phyloP scores from a whole-genome alignment of 176 grass and related monocot genomes.

The Oryza australiensis region DNA sequence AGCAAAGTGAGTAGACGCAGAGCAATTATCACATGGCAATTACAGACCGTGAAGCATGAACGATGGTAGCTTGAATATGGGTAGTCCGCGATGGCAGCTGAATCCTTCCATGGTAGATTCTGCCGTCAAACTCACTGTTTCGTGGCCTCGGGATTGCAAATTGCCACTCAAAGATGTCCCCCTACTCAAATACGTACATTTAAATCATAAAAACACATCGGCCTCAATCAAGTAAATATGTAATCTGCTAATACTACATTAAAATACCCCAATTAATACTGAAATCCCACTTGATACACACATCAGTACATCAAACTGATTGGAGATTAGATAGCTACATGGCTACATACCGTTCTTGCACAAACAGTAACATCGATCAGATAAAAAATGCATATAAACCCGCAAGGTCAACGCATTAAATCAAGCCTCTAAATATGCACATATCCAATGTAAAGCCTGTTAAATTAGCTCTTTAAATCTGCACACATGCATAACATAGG shows the following conservation, averaged over 20 bases:
- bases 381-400: neutral
- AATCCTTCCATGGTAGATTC: conserved; percentile 95
- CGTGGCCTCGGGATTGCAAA: conserved; percentile 87
- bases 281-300: neutral
- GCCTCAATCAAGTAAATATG: neutral
- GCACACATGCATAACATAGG: too few relatives aligned
- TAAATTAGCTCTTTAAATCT: too few relatives aligned
- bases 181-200: conserved; percentile 39
- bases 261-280: neutral
- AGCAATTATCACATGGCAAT: neutral
- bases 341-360: neutral
- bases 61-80: conserved; percentile 91
- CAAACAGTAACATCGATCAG: neutral
- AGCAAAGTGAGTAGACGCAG: neutral
- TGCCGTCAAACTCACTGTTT: conserved; percentile 94
- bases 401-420: neutral
- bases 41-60: conserved; percentile 88
- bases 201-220: neutral
- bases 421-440: conserved; percentile 3
- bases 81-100: conserved; percentile 85
- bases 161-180: conserved; percentile 99
- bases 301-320: neutral
- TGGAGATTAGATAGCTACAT: neutral
- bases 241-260: neutral
- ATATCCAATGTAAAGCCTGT: too few relatives aligned